Conservation (phyloP, 345 rosid species). For the Pelargonium nanum region DNA sequence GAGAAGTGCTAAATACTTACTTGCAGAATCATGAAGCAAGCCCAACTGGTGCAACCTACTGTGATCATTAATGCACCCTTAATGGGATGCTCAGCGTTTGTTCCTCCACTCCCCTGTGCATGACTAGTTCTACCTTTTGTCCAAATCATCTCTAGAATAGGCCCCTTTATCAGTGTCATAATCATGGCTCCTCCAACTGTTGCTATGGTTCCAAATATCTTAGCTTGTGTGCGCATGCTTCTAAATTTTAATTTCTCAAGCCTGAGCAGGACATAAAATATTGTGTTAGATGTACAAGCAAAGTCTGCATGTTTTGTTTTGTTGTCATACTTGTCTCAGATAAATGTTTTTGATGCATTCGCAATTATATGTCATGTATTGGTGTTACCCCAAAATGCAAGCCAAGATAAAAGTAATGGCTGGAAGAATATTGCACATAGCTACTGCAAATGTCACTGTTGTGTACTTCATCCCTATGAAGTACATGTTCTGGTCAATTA, state of each 20-base stretch:
- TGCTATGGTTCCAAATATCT: constrained; percentile 58
- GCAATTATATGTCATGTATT: neutral
- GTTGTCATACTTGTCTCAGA: no score
- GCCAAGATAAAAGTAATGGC: constrained; percentile 78
- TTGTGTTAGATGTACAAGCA: neutral
- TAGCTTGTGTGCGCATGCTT: constrained; percentile 45
- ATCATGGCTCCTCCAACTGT: constrained; percentile 91
- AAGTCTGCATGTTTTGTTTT: no score
- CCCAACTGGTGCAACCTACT: constrained; percentile 57
- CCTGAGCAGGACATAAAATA: constrained; percentile 13
- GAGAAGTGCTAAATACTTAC: neutral
- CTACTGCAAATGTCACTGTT: constrained; percentile 74
- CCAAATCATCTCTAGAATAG: constrained; percentile 41
- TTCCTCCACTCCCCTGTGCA: constrained; percentile 27
- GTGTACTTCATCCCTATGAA: constrained; percentile 71
- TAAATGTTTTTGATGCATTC: neutral
- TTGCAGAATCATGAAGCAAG: constrained; percentile 59
- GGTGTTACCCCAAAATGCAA: constrained; percentile 37
- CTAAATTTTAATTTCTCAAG: constrained; percentile 56
- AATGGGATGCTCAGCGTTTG: constrained; percentile 32
- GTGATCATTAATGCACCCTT: constrained; percentile 60
- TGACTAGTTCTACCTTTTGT: constrained; percentile 27
- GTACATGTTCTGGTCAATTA: constrained; percentile 76
- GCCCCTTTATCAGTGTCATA: constrained; percentile 76
- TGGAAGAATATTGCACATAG: constrained; percentile 76